These are phyloP conservation scores for Fomitopsis schrenkii DNA, from an alignment of 1,284 basidiomycete genomes.

Conservation along the genomic window DNA sequence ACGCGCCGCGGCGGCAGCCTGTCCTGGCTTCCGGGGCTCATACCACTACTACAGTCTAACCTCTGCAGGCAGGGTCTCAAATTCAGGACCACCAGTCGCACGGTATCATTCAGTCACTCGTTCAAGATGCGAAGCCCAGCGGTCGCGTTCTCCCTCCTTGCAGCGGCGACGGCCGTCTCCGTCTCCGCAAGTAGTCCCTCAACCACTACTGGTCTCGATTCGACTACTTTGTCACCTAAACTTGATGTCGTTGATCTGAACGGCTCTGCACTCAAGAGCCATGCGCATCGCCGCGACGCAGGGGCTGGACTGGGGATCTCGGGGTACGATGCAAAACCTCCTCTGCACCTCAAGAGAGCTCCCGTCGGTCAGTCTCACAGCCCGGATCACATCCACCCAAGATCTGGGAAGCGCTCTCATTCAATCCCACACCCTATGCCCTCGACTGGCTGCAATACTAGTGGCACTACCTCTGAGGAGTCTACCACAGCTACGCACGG, in stretches of 20 bases:
- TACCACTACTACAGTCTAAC: too few relatives aligned
- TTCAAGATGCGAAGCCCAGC: slow-evolving; percentile 21
- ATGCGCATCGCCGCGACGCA: not conserved
- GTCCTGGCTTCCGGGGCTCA: too few relatives aligned
- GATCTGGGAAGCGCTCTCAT: not conserved
- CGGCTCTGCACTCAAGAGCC: not conserved
- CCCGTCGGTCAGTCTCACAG: not conserved
- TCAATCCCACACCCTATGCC: not conserved
- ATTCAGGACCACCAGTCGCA: too few relatives aligned
- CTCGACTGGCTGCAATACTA: not conserved
- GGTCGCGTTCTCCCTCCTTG: slow-evolving; percentile 20
- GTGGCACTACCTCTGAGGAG: not conserved
- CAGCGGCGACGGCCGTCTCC: slow-evolving; percentile 14
- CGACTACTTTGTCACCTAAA: not conserved
- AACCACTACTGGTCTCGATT: not conserved
- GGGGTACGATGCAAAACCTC: not conserved
- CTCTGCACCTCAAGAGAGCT: not conserved
- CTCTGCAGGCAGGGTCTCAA: too few relatives aligned
- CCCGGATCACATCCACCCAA: not conserved
- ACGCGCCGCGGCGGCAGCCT: too few relatives aligned
- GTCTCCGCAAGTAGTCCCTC: slow-evolving; percentile 4
- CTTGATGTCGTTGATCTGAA: not conserved
- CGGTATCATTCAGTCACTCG: too few relatives aligned
- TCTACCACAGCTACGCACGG: not conserved
- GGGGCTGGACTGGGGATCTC: not conserved